Base-by-base conservation (phyloP, 768 basidiomycete species). In the Pleurotus tuoliensis region DNA sequence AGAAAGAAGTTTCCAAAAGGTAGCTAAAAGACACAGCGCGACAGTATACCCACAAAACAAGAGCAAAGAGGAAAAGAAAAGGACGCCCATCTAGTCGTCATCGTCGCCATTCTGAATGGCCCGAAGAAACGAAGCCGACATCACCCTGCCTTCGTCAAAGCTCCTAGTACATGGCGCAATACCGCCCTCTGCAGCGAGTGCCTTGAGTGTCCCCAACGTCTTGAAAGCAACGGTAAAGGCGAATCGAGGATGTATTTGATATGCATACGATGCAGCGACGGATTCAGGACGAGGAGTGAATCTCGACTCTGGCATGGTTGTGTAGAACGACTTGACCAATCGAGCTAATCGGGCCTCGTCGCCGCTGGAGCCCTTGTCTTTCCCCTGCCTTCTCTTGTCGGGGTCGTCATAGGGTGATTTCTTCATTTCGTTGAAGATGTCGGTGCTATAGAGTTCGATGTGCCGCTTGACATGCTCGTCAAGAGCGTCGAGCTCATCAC, bases 181-280 rank as follows among this genome's bases (percentile, higher is more conserved):
- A 1, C 76, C 76, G 18, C 65, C 60, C 8, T 34, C 30, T 34
- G 30, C 9, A 5, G 76, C 70, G 3, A 64, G 63, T 0, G 83
- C 83, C 66, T 88, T 88, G 70, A 88, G 81, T 3, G 44, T 49
- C 58, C 82, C 84, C 1, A 88, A 62, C 1, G 73, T 71, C 12
- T 59, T 62, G 59, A 82, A 87, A 0, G 86, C 85, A 37, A 87
- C 76, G 0, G 61, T 59, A 62, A 85, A 85, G 0, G 69, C 84
- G 53, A 88, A 86, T 0, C 7, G 55, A 8, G 59, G 27, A 1
- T 59, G 59, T n/a, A 61, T 51, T 0, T 4, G 34, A 54, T 81
- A 81, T 0, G 87, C 86, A 41, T 73, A 82, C 0, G 87, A 86
- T 0, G 86, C 84, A 62, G 82, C 84, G 22, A 86, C 62, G 48